These are phyloP conservation scores for Fusarium annulatum DNA, from an alignment of 2,329 filamentous ascomycete species.

Conservation along the genomic window DNA sequence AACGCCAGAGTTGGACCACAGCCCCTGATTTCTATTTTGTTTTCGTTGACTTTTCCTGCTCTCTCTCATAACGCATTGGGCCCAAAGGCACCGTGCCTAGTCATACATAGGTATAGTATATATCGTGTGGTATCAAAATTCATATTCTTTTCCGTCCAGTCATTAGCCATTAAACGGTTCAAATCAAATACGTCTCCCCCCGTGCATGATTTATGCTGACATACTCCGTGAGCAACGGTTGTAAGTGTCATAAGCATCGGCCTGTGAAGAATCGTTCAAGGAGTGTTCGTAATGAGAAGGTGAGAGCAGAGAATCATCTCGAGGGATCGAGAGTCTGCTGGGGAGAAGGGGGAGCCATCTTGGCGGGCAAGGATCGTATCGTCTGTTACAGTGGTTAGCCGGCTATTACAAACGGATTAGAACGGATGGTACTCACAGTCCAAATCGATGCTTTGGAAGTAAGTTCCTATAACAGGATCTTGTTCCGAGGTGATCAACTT, in stretches of 20 bases:
- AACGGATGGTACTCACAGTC: constrained; percentile 61
- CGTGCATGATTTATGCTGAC: background rate
- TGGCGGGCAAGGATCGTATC: constrained; percentile 57
- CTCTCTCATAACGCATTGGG: background rate
- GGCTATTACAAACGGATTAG: background rate
- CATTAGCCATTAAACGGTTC: constrained; percentile 46
- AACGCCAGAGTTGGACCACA: constrained; percentile 36
- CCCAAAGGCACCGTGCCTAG: constrained; percentile 9
- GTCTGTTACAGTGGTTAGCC: constrained; percentile 35
- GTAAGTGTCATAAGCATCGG: background rate
- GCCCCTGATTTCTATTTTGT: constrained; percentile 11
- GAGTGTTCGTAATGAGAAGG: constrained; percentile 55
- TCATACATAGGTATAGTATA: constrained; percentile 34
- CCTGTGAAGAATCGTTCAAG: constrained; percentile 4
- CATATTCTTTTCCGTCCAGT: constrained; percentile 43
- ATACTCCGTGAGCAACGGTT: background rate
- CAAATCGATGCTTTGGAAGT: constrained; percentile 67
- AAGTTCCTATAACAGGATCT: constrained; percentile 59
- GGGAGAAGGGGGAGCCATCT: constrained; percentile 63
- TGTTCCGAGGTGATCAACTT: constrained; percentile 61
- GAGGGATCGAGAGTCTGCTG: constrained; percentile 61
- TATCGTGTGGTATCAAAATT: constrained; percentile 45
- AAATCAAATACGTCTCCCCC: constrained; percentile 2
- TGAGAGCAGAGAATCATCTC: constrained; percentile 63
- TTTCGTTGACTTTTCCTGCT: constrained; percentile 9